Evolutionary conservation across 2,329 filamentous ascomycete species (phyloP).

Genomic region (Aspergillus pseudoglaucus): DNA sequence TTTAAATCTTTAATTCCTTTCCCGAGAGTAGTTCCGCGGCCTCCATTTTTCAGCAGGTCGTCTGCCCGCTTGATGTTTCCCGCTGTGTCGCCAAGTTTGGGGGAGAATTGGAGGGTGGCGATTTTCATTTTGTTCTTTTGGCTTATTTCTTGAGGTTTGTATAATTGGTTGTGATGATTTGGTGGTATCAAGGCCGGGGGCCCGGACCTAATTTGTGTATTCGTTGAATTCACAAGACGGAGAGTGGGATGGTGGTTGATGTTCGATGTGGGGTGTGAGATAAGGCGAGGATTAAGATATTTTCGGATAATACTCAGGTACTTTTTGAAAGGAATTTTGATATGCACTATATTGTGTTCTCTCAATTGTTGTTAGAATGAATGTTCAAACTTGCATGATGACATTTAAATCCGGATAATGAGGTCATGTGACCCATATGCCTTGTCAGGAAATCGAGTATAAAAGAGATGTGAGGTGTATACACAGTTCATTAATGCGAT

Average conservation of each 20-base stretch:
- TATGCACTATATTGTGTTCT: too few relatives aligned
- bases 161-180: background rate
- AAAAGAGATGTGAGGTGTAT: background rate
- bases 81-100: conserved; percentile 37
- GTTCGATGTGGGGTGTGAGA: too few relatives aligned
- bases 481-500: background rate
- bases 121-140: conserved; percentile 35
- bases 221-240: background rate
- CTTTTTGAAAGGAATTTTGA: too few relatives aligned
- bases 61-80: conserved; percentile 41
- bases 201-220: background rate
- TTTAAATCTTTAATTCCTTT: conserved; percentile 19
- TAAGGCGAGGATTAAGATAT: too few relatives aligned
- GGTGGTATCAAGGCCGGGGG: background rate
- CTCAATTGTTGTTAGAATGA: too few relatives aligned
- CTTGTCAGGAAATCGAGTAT: background rate
- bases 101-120: conserved; percentile 42
- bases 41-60: conserved; percentile 32
- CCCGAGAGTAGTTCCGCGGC: conserved; percentile 2
- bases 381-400: too few relatives aligned
- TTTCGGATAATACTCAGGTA: too few relatives aligned
- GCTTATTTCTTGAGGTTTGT: conserved; percentile 3
- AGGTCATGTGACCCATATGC: background rate
- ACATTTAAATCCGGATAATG: too few relatives aligned
- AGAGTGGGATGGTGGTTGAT: background rate